These are phyloP conservation scores for Gardenia jasminoides DNA, from an alignment of 257 asterid genomes.

Conservation along the genomic window DNA sequence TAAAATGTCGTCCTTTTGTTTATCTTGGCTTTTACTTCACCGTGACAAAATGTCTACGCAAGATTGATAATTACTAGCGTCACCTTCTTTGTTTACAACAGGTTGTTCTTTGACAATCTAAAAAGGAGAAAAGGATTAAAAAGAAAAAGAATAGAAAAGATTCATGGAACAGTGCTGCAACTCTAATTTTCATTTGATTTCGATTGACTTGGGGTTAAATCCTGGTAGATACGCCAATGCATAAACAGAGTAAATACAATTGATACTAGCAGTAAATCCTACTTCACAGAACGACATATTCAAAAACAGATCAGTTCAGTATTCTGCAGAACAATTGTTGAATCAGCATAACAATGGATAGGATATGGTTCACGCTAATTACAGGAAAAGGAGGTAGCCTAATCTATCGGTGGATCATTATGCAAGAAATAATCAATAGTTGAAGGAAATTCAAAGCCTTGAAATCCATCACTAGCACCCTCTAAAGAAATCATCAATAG, in stretches of 20 bases:
- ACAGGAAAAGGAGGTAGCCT: not conserved
- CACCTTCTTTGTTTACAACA: no score
- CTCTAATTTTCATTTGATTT: no score
- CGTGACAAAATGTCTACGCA: not conserved
- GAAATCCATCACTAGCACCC: conserved; percentile 29
- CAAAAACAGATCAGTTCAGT: not conserved
- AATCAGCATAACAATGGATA: not conserved
- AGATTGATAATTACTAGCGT: not conserved
- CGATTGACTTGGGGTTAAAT: not conserved
- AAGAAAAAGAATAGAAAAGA: not conserved
- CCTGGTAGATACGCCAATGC: not conserved
- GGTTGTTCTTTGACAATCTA: not conserved
- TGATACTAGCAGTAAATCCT: not conserved
- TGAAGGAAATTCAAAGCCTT: conserved; percentile 46
- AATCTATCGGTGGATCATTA: conserved; percentile 49
- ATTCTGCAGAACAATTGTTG: not conserved
- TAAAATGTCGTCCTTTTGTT: not conserved
- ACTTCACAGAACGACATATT: not conserved
- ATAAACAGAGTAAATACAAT: not conserved
- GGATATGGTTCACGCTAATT: not conserved
- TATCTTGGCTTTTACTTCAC: no score
- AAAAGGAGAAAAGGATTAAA: not conserved
- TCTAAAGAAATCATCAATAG: no score
- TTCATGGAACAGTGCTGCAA: not conserved
- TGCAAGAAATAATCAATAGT: conserved; percentile 57